Evolutionary conservation across 306 rosid genomes (phyloP).

Genomic region (Vachellia collinsii): DNA sequence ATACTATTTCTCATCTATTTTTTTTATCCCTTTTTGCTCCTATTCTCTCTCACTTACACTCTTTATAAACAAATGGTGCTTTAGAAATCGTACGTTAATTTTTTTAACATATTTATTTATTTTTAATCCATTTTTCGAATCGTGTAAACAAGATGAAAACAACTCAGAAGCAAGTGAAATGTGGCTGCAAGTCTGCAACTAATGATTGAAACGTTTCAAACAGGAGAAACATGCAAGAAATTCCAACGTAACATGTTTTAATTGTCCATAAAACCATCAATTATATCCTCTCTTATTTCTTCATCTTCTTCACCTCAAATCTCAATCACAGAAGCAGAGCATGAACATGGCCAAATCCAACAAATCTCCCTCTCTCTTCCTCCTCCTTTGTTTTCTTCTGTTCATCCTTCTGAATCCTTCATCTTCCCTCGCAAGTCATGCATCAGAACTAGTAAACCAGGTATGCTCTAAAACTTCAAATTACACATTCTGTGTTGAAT

Average conservation of each 20-base stretch:
- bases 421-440: constrained; percentile 17
- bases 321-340: constrained; percentile 2
- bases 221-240: neutral
- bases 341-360: neutral
- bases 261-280: constrained; percentile 4
- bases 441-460: constrained; percentile 38
- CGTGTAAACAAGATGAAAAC: neutral
- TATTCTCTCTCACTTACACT: no score
- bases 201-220: neutral
- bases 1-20: no score
- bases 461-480: constrained; percentile 49
- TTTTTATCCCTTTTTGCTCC: no score
- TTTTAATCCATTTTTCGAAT: no score
- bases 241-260: neutral
- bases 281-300: neutral
- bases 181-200: neutral
- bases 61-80: no score
- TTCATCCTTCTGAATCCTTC: constrained; percentile 14
- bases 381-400: neutral
- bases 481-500: constrained; percentile 52
- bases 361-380: neutral
- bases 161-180: neutral
- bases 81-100: no score
- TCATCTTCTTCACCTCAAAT: neutral
- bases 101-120: no score